These are phyloP conservation scores for Elongisporangium undulatum DNA, from an alignment of 352 stramenopile species.

Conservation along the genomic window DNA sequence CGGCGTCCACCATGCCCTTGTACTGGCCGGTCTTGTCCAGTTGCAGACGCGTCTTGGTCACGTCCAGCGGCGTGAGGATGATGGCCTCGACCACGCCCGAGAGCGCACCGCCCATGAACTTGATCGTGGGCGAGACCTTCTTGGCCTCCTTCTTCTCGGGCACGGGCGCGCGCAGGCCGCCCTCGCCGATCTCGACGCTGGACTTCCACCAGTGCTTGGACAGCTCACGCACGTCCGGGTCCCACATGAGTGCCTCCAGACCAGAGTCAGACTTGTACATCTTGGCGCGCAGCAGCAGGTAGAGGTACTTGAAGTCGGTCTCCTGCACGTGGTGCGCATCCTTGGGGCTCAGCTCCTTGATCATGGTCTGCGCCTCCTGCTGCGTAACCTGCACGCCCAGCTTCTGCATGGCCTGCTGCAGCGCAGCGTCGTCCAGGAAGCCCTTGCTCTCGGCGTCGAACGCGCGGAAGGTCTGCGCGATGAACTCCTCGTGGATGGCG, in stretches of 20 bases:
- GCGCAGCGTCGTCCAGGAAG: constrained; percentile 57
- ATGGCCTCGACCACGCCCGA: constrained; percentile 83
- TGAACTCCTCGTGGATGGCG: constrained; percentile 71
- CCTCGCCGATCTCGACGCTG: constrained; percentile 78
- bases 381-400: constrained; percentile 69
- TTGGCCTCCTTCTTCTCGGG: constrained; percentile 39
- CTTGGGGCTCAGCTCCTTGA: constrained; percentile 60
- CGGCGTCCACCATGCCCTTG: constrained; percentile 82
- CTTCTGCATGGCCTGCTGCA: constrained; percentile 61
- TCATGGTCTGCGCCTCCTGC: constrained; percentile 73
- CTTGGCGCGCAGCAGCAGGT: constrained; percentile 71
- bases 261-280: constrained; percentile 55
- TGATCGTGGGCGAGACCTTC: constrained; percentile 68
- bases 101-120: constrained; percentile 81
- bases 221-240: constrained; percentile 75
- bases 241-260: constrained; percentile 79
- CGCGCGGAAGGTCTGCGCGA: constrained; percentile 61
- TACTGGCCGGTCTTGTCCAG: constrained; percentile 86
- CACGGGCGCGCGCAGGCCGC: constrained; percentile 58
- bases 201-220: constrained; percentile 87
- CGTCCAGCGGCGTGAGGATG: constrained; percentile 83
- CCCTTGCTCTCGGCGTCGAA: constrained; percentile 69
- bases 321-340: constrained; percentile 67
- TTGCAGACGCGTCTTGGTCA: constrained; percentile 88
- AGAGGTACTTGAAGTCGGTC: constrained; percentile 80